Percentiles rank a stretch among this genome's conserved stretches.
phyloP scores from a whole-genome alignment of 495 filamentous ascomycete genomes.

The Bacidia gigantensis region DNA sequence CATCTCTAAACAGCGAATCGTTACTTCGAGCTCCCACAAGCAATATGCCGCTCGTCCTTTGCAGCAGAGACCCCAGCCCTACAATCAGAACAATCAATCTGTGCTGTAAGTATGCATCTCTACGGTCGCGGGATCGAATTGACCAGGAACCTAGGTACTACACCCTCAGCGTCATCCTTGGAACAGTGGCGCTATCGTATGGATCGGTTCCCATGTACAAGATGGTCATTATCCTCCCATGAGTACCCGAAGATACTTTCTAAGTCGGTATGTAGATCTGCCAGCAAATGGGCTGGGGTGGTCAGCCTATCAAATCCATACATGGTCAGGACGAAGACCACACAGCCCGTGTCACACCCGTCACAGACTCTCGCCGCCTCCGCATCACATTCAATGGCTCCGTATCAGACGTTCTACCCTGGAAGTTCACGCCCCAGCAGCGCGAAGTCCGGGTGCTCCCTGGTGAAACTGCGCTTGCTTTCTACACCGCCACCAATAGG shows the following conservation, averaged over 20 bases:
- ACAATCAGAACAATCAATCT: conserved; percentile 15
- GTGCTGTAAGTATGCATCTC: neutral
- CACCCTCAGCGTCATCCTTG: conserved; percentile 70
- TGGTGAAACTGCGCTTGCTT: conserved; percentile 92
- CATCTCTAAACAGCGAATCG: neutral
- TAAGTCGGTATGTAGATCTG: conserved; percentile 82
- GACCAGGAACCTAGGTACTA: conserved; percentile 47
- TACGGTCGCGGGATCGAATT: neutral
- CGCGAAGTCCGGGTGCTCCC: conserved; percentile 90
- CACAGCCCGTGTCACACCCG: conserved; percentile 58
- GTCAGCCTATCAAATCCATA: conserved; percentile 72
- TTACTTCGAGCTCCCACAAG: conserved; percentile 6
- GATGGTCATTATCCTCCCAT: conserved; percentile 45
- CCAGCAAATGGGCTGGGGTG: conserved; percentile 90
- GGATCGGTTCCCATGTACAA: conserved; percentile 96
- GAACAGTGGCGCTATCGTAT: conserved; percentile 83
- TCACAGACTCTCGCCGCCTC: conserved; percentile 69
- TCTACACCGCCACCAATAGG: conserved; percentile 93
- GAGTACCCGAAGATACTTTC: neutral
- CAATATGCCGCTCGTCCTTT: conserved; percentile 18
- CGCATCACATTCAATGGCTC: conserved; percentile 93
- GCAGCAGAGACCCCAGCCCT: conserved; percentile 16
- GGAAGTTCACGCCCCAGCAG: conserved; percentile 96
- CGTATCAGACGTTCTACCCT: conserved; percentile 86
- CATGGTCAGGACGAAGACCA: conserved; percentile 56